phyloP scores from a whole-genome alignment of 1,284 basidiomycete genomes.

The Ustilago bromivora region DNA sequence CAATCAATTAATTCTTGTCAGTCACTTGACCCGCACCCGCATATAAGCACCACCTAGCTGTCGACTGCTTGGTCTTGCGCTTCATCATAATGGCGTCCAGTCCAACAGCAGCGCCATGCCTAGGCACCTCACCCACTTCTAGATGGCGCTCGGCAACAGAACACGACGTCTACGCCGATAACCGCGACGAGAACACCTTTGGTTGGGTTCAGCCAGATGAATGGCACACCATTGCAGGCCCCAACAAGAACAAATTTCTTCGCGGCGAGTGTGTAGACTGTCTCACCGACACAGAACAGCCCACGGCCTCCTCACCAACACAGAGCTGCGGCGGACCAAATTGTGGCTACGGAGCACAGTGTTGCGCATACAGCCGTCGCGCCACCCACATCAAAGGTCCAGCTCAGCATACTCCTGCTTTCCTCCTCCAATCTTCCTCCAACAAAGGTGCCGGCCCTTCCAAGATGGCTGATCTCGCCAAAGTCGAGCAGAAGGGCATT shows the following conservation, averaged over 20 bases:
- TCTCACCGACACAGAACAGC: slow-evolving; percentile 11
- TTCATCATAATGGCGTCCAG: not conserved
- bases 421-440: slow-evolving; percentile 3
- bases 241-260: slow-evolving; percentile 47
- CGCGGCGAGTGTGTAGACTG: slow-evolving; percentile 43
- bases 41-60: not conserved
- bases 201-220: slow-evolving; percentile 53
- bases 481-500: slow-evolving; percentile 23
- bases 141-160: slow-evolving; percentile 36
- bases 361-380: slow-evolving; percentile 50
- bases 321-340: slow-evolving; percentile 41
- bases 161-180: slow-evolving; percentile 50
- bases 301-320: slow-evolving; percentile 8
- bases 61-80: not conserved
- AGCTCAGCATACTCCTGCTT: slow-evolving; percentile 10
- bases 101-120: not conserved
- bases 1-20: not conserved
- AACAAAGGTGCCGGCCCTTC: slow-evolving; percentile 1
- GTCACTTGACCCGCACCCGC: not conserved
- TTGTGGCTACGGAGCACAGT: slow-evolving; percentile 48
- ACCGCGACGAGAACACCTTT: slow-evolving; percentile 50
- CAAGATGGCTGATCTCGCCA: slow-evolving; percentile 26
- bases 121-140: not conserved
- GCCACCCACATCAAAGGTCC: slow-evolving; percentile 23
- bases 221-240: slow-evolving; percentile 48